Conservation (phyloP, 305 asterid genomes). For the Coffea humblotiana region DNA sequence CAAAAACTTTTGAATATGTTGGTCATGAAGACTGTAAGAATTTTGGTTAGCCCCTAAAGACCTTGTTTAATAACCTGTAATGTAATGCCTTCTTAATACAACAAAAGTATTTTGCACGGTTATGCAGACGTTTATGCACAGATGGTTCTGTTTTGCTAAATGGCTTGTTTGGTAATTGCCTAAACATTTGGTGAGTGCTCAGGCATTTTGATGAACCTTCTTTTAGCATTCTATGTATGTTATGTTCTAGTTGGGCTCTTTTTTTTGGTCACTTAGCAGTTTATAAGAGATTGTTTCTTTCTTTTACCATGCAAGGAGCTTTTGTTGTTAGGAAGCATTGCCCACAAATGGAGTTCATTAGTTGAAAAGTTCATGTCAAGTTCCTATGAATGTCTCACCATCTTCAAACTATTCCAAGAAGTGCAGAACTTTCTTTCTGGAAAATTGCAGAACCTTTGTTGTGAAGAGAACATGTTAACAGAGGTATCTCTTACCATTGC, state of each 20-base stretch:
- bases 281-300: background rate
- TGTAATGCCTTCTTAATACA: too few relatives aligned
- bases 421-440: conserved; percentile 42
- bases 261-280: background rate
- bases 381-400: conserved; percentile 43
- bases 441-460: conserved; percentile 31
- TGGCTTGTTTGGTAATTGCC: background rate
- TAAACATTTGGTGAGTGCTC: background rate
- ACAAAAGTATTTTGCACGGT: too few relatives aligned
- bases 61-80: too few relatives aligned
- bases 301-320: conserved; percentile 53
- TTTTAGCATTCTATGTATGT: background rate
- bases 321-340: conserved; percentile 58
- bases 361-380: conserved; percentile 53
- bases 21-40: too few relatives aligned
- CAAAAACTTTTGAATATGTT: background rate
- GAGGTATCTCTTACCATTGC: conserved; percentile 41
- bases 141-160: background rate
- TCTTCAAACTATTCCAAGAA: conserved; percentile 47
- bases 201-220: background rate
- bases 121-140: too few relatives aligned
- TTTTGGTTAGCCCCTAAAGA: too few relatives aligned
- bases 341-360: conserved; percentile 55
- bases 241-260: background rate
- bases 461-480: conserved; percentile 39